Conservation (phyloP, 495 filamentous ascomycete genomes). For the Xylaria castorea region DNA sequence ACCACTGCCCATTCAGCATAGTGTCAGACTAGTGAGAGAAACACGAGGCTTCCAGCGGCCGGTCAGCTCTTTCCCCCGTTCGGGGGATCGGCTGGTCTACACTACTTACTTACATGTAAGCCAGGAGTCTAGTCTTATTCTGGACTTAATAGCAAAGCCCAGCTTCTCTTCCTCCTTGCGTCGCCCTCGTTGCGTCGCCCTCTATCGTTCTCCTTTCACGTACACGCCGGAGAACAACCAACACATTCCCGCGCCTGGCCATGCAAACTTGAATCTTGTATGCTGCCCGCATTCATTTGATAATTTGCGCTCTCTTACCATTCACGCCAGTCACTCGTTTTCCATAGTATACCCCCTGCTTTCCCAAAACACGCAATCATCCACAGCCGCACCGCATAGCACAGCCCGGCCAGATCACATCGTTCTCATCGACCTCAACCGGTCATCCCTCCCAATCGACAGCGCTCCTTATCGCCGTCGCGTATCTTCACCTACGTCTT, state of each 20-base stretch:
- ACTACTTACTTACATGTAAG: no score
- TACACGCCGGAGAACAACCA: neutral
- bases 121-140: constrained; percentile 16
- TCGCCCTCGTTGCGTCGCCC: constrained; percentile 1
- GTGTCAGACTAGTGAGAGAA: neutral
- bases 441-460: neutral
- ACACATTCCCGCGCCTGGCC: constrained; percentile 8
- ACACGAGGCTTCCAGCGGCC: constrained; percentile 27
- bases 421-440: constrained; percentile 12
- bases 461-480: neutral
- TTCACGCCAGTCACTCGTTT: constrained; percentile 24
- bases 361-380: neutral
- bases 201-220: constrained; percentile 3
- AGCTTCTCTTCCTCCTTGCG: neutral
- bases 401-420: constrained; percentile 9
- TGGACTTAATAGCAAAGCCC: constrained; percentile 3
- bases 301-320: neutral
- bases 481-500: neutral
- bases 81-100: neutral
- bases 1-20: neutral
- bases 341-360: neutral
- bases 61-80: constrained; percentile 23
- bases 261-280: constrained; percentile 21
- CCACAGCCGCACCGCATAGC: constrained; percentile 1
- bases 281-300: constrained; percentile 6